phyloP scores from a whole-genome alignment of 2,329 filamentous ascomycete species.

The Zalaria sp. region DNA sequence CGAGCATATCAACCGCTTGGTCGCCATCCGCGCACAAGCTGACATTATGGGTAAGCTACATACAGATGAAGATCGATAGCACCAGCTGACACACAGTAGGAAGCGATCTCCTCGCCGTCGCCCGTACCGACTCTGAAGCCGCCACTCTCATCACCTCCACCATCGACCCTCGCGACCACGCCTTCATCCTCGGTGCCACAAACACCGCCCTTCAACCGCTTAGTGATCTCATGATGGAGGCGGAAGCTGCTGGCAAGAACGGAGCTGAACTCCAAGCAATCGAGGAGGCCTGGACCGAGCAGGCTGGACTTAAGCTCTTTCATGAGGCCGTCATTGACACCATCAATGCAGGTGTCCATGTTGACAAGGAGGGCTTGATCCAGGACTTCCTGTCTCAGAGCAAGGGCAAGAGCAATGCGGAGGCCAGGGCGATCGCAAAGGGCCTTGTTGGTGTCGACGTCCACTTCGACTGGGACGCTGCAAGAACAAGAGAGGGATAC shows the following conservation, averaged over 20 bases:
- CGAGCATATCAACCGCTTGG: conserved; percentile 95
- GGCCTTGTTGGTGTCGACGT: conserved; percentile 65
- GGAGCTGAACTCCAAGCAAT: conserved; percentile 76
- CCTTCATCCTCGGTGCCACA: conserved; percentile 80
- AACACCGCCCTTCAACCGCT: conserved; percentile 75
- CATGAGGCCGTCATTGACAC: conserved; percentile 75
- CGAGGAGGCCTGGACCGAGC: conserved; percentile 72
- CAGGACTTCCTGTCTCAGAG: conserved; percentile 50
- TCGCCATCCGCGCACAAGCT: conserved; percentile 91
- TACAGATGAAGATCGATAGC: not conserved
- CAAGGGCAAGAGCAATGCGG: conserved; percentile 74
- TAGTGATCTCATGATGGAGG: conserved; percentile 79
- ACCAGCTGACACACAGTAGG: conserved; percentile 28
- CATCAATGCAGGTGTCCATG: conserved; percentile 54
- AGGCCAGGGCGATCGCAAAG: conserved; percentile 68
- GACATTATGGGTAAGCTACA: conserved; percentile 78
- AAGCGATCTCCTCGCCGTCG: conserved; percentile 75
- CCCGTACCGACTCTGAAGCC: conserved; percentile 92
- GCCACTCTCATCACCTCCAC: conserved; percentile 94
- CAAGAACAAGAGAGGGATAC: conserved; percentile 86
- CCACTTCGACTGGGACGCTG: conserved; percentile 90
- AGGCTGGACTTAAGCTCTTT: conserved; percentile 77
- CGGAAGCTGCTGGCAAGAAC: conserved; percentile 66
- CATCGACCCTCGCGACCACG: conserved; percentile 89
- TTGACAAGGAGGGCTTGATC: conserved; percentile 56